These are phyloP conservation scores for Salix caprea DNA, from an alignment of 345 rosid genomes.

Conservation along the genomic window DNA sequence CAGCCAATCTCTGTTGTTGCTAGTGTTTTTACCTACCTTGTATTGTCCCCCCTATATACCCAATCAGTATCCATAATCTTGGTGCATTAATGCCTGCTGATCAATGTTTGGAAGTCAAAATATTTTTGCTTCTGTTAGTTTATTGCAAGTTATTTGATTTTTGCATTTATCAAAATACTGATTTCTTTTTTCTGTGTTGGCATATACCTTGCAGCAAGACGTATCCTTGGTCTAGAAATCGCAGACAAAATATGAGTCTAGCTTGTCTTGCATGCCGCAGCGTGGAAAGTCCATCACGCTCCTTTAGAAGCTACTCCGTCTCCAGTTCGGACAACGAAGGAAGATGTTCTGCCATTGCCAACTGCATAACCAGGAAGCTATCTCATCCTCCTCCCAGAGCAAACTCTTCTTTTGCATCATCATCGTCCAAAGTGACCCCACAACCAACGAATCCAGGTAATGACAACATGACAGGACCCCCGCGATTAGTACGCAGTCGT, in stretches of 20 bases:
- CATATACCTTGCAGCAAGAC: conserved; percentile 3
- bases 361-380: conserved; percentile 64
- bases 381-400: conserved; percentile 62
- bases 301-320: conserved; percentile 86
- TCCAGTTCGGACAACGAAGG: conserved; percentile 91
- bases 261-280: conserved; percentile 89
- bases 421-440: conserved; percentile 88
- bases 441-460: conserved; percentile 48
- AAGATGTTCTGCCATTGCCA: conserved; percentile 68
- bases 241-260: conserved; percentile 53
- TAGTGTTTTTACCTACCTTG: neutral
- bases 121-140: neutral
- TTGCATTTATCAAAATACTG: neutral
- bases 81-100: neutral
- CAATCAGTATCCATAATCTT: neutral
- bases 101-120: neutral
- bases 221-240: neutral
- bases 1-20: neutral
- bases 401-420: conserved; percentile 35
- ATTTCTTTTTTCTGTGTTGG: neutral
- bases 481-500: conserved; percentile 76
- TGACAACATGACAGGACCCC: conserved; percentile 50
- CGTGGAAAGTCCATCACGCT: conserved; percentile 91
- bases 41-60: neutral
- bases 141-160: neutral